Conservation (phyloP, 176 grass and related monocot genomes). For the Carex kokanica region DNA sequence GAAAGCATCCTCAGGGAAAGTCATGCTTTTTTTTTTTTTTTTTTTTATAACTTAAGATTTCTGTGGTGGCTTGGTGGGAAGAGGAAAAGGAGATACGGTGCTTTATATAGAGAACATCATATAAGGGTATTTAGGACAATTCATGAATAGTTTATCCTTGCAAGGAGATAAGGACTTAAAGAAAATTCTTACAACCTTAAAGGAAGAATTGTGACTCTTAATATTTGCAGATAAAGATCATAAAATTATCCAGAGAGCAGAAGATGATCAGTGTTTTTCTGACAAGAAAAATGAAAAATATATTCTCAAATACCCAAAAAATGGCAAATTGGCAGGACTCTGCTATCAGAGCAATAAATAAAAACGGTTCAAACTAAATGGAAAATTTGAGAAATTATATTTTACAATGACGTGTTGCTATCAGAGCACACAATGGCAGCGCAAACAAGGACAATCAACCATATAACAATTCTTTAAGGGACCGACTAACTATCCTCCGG, state of each 20-base stretch:
- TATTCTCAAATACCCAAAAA: too few species aligned
- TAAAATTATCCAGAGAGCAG: background rate
- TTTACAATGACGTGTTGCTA: background rate
- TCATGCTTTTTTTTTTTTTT: background rate
- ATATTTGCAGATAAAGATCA: constrained; percentile 11
- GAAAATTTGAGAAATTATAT: background rate
- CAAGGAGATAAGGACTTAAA: constrained; percentile 8
- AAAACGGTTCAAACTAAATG: too few species aligned
- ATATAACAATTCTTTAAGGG: background rate
- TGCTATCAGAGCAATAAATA: too few species aligned
- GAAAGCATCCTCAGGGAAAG: background rate
- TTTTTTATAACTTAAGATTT: background rate
- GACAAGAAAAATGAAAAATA: background rate
- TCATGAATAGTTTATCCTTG: background rate
- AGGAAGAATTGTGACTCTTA: background rate
- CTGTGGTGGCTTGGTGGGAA: background rate
- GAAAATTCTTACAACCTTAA: background rate
- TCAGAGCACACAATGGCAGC: too few species aligned
- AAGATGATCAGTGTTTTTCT: background rate
- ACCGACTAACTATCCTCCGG: too few species aligned
- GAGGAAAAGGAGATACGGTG: background rate
- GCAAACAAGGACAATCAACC: background rate
- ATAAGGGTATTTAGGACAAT: constrained; percentile 19
- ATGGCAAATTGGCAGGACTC: too few species aligned
- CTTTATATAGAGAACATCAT: background rate